Conservation (phyloP, 2,329 filamentous ascomycete species). For the Scytalidium sp. region DNA sequence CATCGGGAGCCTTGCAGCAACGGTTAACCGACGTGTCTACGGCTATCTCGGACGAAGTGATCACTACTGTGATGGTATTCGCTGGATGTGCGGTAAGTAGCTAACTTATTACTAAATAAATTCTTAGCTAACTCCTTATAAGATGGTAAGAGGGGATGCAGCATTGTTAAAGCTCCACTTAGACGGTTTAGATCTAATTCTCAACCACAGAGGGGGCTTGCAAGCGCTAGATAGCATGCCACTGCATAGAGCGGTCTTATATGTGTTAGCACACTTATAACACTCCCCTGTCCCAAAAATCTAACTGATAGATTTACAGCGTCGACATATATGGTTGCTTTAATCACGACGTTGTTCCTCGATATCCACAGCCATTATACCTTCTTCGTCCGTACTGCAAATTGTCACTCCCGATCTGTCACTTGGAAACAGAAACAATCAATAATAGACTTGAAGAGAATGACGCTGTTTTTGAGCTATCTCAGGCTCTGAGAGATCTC, state of each 20-base stretch:
- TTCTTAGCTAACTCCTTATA: neutral
- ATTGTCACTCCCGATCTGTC: neutral
- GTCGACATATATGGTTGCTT: neutral
- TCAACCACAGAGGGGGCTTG: neutral
- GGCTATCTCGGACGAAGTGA: neutral
- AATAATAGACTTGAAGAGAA: neutral
- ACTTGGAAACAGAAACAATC: neutral
- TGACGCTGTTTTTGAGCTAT: neutral
- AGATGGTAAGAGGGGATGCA: neutral
- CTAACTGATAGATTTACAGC: neutral
- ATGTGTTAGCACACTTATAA: neutral
- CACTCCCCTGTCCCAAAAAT: neutral
- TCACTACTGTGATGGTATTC: neutral
- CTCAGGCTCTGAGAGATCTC: neutral
- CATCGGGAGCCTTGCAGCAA: neutral
- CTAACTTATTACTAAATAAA: neutral
- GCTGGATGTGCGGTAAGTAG: neutral
- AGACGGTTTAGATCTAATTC: neutral
- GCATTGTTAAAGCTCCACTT: neutral
- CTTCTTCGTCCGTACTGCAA: neutral
- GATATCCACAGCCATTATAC: neutral
- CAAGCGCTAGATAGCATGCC: neutral
- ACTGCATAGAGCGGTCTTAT: neutral
- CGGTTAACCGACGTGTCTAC: neutral
- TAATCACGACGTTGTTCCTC: neutral